Conservation (phyloP, 2,329 filamentous ascomycete genomes). For the Talaromyces amestolkiae region DNA sequence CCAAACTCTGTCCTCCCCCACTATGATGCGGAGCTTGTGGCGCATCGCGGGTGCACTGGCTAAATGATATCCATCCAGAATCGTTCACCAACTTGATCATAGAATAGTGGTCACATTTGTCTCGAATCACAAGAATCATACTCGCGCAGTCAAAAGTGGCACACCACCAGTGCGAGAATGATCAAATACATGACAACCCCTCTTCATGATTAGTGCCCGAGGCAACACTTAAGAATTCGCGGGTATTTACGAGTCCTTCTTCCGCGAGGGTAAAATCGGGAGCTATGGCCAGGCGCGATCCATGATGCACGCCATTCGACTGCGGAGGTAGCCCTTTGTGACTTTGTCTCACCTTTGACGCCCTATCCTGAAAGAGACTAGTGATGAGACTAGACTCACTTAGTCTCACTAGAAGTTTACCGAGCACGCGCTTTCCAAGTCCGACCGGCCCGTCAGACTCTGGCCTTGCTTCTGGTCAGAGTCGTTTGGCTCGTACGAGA, state of each 20-base stretch:
- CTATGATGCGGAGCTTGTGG: constrained; percentile 14
- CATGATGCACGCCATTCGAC: constrained; percentile 18
- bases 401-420: not conserved
- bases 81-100: not conserved
- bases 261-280: constrained; percentile 12
- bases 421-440: constrained; percentile 7
- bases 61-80: constrained; percentile 8
- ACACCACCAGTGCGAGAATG: not conserved
- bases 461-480: not conserved
- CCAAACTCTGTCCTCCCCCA: constrained; percentile 13
- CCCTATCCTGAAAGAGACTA: not conserved
- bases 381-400: not conserved
- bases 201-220: not conserved
- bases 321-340: constrained; percentile 10
- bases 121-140: not conserved
- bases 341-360: constrained; percentile 15
- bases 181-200: not conserved
- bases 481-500: not conserved
- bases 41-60: constrained; percentile 7
- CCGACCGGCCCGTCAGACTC: not conserved
- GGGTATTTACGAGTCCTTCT: not conserved
- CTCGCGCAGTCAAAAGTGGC: not conserved
- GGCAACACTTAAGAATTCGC: not conserved
- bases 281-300: constrained; percentile 14
- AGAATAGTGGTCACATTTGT: not conserved